Evolutionary conservation across 169 alveolate species (phyloP), one percentile per base, ranked within the genome.

Genomic region (Plasmodium berghei): DNA sequence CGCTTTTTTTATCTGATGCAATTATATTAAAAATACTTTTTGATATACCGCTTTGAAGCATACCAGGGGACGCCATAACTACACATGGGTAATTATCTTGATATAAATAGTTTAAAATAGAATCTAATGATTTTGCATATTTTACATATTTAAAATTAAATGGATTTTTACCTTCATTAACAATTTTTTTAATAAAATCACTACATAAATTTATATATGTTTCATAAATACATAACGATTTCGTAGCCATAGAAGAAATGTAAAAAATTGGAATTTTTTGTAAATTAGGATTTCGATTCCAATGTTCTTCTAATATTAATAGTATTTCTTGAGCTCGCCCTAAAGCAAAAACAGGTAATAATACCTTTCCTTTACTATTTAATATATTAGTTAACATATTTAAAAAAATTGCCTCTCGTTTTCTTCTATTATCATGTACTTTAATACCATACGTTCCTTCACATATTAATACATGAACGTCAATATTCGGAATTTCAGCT

Each of bases 51-150:
- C 97, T 97, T 93, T 98, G 99, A 8, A 98, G 94, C 99, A 98
- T 98, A 49, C 99, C 99, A 14, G 99, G 99, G 34, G 99, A 96
- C 1, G 99, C 99, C 98, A 98, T 96, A n/a, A 98, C 96, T 9
- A 98, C 99, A 64, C 99, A 95, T 8, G 99, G 99, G 45, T 73
- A 58, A 72, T 91, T 91, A 55, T 93, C 96, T 45, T 91, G 66
- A 24, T 73, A 73, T 67, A 93, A 70, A 75, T 93, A 92, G 26
- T 49, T 75, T 69, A 77, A 52, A 16, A 93, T 87, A 26, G 86
- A 87, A n/a, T 85, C 96, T 46, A 94, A 75, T 28, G 96, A 92
- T 93, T 92, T 93, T 18, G 96, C 97, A 80, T 94, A 94, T 61
- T 94, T 94, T 40, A 97, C 96, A 69, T 94, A 96, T 73, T 94